Evolutionary conservation across 306 rosid genomes (phyloP), one percentile per base, ranked within the genome.

Genomic region (Medicago ruthenica): DNA sequence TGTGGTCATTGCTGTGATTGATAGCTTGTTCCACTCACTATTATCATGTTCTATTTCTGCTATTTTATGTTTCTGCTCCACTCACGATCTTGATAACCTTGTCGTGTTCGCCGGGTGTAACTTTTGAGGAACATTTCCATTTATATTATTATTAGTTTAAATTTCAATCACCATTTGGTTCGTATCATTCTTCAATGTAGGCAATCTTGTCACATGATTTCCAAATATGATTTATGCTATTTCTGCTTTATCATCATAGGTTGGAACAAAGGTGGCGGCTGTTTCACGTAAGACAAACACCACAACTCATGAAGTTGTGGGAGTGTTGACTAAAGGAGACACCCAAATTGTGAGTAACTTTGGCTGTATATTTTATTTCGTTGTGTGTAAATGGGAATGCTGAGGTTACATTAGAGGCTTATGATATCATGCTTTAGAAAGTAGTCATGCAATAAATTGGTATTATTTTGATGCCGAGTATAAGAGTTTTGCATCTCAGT

Each of bases 211-310:
- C 14, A 11, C 14, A 4, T 55, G 48, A n/a, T 13, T 80, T 44
- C 67, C 51, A 0, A 73, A 57, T 71, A 31, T 51, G 55, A 37
- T 58, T 20, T 34, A 50, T 42, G 42, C 31, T 22, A 59, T 75
- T 48, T 50, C 66, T 63, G 67, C 67, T 72, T 77, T 82, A 44
- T 34, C 73, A 15, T 61, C 71, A 8, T 61, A 95, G 98, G 98
- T 88, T 83, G 97, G 98, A 70, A 86, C 97, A n/a, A 95, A 92
- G 90, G 97, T 95, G 61, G 89, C 97, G 2, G 98, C 98, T 60
- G 97, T 95, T 81, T 92, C 99, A 5, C 80, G 77, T 80, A 95
- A 95, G 90, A 95, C 97, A 41, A 90, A 95, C 84, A 95, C 98
- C 76, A 92, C 97, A n/a, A 87, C 92, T 77, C 96, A 95, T 88